These are phyloP conservation scores for Taphrina sp. DNA, from an alignment of 1,139 yeast species.

Conservation along the genomic window DNA sequence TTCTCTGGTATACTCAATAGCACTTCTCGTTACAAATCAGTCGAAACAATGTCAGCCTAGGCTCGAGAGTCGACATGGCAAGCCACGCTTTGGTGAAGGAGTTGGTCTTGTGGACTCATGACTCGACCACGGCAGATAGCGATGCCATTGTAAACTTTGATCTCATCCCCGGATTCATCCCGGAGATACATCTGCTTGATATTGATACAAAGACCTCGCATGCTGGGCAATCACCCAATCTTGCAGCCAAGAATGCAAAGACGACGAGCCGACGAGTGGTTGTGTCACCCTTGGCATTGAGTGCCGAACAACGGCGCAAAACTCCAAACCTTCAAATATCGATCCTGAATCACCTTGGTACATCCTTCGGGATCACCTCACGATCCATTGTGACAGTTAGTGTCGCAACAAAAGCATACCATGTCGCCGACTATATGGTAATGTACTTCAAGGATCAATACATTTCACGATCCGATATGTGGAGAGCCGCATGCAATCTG, in stretches of 20 bases:
- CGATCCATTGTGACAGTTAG: conserved; percentile 27
- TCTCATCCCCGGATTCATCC: conserved; percentile 54
- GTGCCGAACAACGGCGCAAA: conserved; percentile 32
- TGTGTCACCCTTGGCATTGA: conserved; percentile 9
- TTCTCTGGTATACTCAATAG: too few relatives aligned
- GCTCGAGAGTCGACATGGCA: too few relatives aligned
- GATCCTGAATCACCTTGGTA: conserved; percentile 21
- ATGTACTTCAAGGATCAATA: conserved; percentile 76
- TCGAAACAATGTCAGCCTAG: too few relatives aligned
- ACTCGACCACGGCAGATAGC: conserved; percentile 56
- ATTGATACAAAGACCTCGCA: conserved; percentile 2
- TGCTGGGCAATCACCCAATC: conserved; percentile 4
- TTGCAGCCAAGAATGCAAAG: background rate
- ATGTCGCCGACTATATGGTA: conserved; percentile 78
- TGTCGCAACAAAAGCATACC: conserved; percentile 47
- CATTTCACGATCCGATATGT: conserved; percentile 88
- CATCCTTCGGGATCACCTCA: conserved; percentile 13
- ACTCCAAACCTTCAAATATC: conserved; percentile 34
- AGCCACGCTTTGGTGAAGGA: background rate
- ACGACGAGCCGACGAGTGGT: conserved; percentile 5
- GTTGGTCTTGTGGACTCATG: conserved; percentile 73
- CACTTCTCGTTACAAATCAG: too few relatives aligned
- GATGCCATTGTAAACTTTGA: conserved; percentile 63
- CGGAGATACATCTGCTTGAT: conserved; percentile 13
- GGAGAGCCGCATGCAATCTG: conserved; percentile 69